Conservation (phyloP, 371 early-diverging fungal species). For the Rhizomucor miehei region DNA sequence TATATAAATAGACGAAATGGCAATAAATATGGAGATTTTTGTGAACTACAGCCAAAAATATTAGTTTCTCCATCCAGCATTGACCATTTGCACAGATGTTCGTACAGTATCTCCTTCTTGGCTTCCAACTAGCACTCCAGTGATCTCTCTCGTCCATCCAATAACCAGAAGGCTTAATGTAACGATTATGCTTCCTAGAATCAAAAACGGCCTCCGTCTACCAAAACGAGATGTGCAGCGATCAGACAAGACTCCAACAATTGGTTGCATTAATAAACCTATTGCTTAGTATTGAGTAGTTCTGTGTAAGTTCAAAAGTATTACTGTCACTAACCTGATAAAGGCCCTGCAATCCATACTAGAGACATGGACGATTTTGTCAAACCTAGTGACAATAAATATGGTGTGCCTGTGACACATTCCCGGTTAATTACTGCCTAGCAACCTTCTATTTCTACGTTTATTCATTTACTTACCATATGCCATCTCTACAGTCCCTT, state of each 20-base stretch:
- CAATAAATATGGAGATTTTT: slow-evolving; percentile 52
- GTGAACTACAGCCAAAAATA: slow-evolving; percentile 30
- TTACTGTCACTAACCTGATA: slow-evolving; percentile 64
- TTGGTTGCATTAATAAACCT: slow-evolving; percentile 82
- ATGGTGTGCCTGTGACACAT: slow-evolving; percentile 77
- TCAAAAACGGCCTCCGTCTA: slow-evolving; percentile 71
- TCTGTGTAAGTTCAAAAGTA: neutral
- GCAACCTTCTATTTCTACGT: neutral
- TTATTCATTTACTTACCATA: slow-evolving; percentile 39
- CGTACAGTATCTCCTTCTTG: slow-evolving; percentile 40
- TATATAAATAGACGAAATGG: slow-evolving; percentile 79
- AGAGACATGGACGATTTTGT: slow-evolving; percentile 82
- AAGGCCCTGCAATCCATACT: slow-evolving; percentile 96
- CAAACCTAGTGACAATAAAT: slow-evolving; percentile 82
- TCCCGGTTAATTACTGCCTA: neutral
- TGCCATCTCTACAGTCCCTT: slow-evolving; percentile 71
- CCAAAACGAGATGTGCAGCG: slow-evolving; percentile 66
- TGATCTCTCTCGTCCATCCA: slow-evolving; percentile 82
- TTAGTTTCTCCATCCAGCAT: neutral
- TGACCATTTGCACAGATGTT: neutral
- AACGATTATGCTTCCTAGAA: slow-evolving; percentile 66
- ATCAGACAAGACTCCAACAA: slow-evolving; percentile 80
- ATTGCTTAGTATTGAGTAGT: neutral
- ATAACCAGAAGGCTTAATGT: slow-evolving; percentile 65
- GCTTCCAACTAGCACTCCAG: slow-evolving; percentile 33